Conservation (phyloP, 139 green algal genomes). For the Ettlia oleoabundans region DNA sequence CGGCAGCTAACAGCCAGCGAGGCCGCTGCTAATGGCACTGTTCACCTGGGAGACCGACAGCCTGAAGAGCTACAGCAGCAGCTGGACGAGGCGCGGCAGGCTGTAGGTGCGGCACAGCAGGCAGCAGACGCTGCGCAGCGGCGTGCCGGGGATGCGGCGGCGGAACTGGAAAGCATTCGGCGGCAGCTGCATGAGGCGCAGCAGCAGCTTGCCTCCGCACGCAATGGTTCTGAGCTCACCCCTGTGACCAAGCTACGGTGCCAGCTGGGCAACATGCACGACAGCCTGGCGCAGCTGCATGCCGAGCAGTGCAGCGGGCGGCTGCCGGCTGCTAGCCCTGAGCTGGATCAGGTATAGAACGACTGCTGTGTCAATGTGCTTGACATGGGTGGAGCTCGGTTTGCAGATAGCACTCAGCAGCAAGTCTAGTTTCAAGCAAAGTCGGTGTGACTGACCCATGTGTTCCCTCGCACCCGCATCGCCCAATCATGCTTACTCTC, state of each 20-base stretch:
- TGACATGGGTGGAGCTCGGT: not conserved
- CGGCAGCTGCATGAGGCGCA: slow-evolving; percentile 20
- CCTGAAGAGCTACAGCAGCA: slow-evolving; percentile 6
- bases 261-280: slow-evolving; percentile 22
- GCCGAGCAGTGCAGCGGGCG: slow-evolving; percentile 12
- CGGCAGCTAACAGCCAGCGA: slow-evolving; percentile 17
- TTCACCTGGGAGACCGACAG: not conserved
- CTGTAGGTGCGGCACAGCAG: slow-evolving; percentile 12
- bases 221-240: not conserved
- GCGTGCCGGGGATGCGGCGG: not conserved
- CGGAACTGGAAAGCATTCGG: slow-evolving; percentile 7
- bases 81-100: slow-evolving; percentile 37
- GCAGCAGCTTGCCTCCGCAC: not conserved
- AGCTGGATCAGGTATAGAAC: slow-evolving; percentile 24
- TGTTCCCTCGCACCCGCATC: no score
- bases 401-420: no score
- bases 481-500: not conserved
- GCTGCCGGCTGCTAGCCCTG: slow-evolving; percentile 1
- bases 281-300: slow-evolving; percentile 29
- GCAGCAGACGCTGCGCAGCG: slow-evolving; percentile 17
- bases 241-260: slow-evolving; percentile 7
- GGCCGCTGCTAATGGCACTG: not conserved
- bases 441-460: no score
- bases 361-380: not conserved
- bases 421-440: no score